phyloP scores from a whole-genome alignment of 345 rosid species.

The Brassica juncea region DNA sequence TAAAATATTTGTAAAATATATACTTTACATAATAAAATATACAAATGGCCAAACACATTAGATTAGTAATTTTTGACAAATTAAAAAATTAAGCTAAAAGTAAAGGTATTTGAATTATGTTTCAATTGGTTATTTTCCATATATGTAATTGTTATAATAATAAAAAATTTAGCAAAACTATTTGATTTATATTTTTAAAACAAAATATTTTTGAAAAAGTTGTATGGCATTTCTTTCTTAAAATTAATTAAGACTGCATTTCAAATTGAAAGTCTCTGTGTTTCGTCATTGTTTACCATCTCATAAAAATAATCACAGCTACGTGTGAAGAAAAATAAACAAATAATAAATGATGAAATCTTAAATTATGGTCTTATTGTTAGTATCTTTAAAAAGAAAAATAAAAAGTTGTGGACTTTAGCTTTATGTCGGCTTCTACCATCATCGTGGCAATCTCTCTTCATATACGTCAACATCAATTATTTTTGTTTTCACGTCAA shows the following conservation, averaged over 20 bases:
- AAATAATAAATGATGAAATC: too few relatives aligned
- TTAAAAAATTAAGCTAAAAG: not conserved
- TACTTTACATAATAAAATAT: not conserved
- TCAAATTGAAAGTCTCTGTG: not conserved
- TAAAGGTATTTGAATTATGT: too few relatives aligned
- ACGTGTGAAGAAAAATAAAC: not conserved
- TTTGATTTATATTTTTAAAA: too few relatives aligned
- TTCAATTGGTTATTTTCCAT: too few relatives aligned
- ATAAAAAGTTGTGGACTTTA: not conserved
- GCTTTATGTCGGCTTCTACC: slow-evolving; percentile 25
- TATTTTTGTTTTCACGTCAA: slow-evolving; percentile 14
- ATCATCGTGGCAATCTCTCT: slow-evolving; percentile 32
- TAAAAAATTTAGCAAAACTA: too few relatives aligned
- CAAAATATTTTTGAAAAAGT: too few relatives aligned
- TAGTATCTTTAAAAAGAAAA: not conserved
- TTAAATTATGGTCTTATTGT: not conserved
- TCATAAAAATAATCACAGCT: not conserved
- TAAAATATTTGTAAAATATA: too few relatives aligned
- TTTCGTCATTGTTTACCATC: not conserved
- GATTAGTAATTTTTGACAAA: not conserved
- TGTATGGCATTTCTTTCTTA: not conserved
- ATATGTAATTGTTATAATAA: too few relatives aligned
- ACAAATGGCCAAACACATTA: not conserved
- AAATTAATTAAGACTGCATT: not conserved
- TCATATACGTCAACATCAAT: slow-evolving; percentile 2